phyloP scores from a whole-genome alignment of 169 alveolate species.

The Eimeria sp. region DNA sequence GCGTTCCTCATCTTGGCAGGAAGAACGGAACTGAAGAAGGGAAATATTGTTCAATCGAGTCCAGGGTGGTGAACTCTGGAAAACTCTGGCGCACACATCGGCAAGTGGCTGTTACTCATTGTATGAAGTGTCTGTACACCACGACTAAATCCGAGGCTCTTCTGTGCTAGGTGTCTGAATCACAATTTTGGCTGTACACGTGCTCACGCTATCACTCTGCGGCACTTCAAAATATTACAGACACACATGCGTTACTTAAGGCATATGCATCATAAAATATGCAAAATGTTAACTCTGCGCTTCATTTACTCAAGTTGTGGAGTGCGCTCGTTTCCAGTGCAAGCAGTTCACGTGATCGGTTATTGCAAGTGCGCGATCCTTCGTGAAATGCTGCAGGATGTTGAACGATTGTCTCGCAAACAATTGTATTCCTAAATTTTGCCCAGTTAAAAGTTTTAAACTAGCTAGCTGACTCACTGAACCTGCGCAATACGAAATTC shows the following conservation, averaged over 20 bases:
- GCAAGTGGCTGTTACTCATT: slow-evolving; percentile 14
- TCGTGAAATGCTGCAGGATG: neutral
- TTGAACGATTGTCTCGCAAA: neutral
- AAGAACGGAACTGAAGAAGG: slow-evolving; percentile 73
- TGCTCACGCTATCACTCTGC: neutral
- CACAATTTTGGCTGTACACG: neutral
- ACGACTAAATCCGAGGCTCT: neutral
- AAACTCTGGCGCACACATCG: slow-evolving; percentile 56
- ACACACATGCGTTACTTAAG: neutral
- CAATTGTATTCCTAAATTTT: neutral
- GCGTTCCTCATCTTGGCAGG: slow-evolving; percentile 74
- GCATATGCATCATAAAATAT: neutral
- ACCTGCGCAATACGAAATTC: too few relatives aligned
- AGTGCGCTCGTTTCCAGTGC: neutral
- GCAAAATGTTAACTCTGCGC: neutral
- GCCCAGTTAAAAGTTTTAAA: neutral
- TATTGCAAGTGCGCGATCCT: neutral
- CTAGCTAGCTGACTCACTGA: neutral
- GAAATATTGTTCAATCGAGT: slow-evolving; percentile 58
- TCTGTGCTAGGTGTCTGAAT: neutral
- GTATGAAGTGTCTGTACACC: slow-evolving; percentile 45
- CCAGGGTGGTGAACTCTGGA: slow-evolving; percentile 78
- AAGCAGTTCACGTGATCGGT: neutral
- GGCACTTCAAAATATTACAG: neutral
- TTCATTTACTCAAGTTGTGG: neutral